These are phyloP conservation scores for Mucor racemosus DNA, from an alignment of 371 early-diverging fungal species.

Conservation along the genomic window DNA sequence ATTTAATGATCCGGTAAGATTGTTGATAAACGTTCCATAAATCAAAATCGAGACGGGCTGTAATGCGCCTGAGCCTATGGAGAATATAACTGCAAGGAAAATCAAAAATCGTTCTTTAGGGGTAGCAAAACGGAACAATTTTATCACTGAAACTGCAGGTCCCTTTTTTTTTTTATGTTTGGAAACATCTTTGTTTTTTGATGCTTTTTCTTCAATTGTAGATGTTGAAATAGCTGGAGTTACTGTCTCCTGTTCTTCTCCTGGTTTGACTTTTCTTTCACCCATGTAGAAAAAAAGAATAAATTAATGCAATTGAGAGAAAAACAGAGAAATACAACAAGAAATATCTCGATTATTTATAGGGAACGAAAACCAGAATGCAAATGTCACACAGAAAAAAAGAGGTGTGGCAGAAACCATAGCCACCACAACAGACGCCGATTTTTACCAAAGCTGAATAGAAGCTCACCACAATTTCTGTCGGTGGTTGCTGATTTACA, in stretches of 20 bases:
- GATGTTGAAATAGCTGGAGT: not conserved
- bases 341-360: not conserved
- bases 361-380: not conserved
- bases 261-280: not conserved
- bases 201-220: not conserved
- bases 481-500: too few species aligned
- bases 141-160: constrained; percentile 31
- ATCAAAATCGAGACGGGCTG: constrained; percentile 48
- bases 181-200: not conserved
- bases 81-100: constrained; percentile 28
- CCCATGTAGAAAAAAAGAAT: not conserved
- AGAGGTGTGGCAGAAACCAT: not conserved
- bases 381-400: not conserved
- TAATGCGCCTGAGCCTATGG: constrained; percentile 39
- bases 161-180: not conserved
- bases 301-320: not conserved
- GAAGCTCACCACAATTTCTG: too few species aligned
- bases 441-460: not conserved
- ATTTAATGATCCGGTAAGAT: constrained; percentile 12
- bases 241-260: not conserved
- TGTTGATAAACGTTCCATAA: constrained; percentile 39
- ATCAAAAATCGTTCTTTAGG: constrained; percentile 33
- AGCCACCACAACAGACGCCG: not conserved
- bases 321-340: not conserved
- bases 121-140: constrained; percentile 46